Evolutionary conservation across 2,329 filamentous ascomycete genomes (phyloP), one percentile per base, ranked within the genome.

Genomic region (Orbilia quercus): DNA sequence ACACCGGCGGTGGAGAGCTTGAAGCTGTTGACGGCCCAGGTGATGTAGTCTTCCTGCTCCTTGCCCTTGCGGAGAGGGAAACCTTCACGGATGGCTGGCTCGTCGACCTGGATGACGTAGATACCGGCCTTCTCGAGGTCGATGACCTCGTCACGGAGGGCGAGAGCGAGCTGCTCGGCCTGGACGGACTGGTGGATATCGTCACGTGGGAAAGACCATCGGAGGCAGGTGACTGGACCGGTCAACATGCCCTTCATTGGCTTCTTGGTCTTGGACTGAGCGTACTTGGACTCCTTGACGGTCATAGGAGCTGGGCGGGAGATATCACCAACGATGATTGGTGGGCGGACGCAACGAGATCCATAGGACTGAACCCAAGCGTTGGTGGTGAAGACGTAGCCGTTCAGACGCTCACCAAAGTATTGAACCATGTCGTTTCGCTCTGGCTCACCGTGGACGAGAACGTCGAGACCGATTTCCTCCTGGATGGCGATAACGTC

Each of bases 171-270:
- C 87, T 99, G 95, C 86, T 97, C 91, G 81, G 95, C 95, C 86
- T 99, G 95, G 80, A 98, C 90, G 72, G 93, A 97, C 87, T 99
- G 95, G 87, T 99, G 95, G 76, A 99, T 91, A 81, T 99, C 95
- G 82, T 97, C 94, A 91, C 95, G 95, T 80, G 95, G 95, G 91
- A 98, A 99, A 75, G 95, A 99, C 95, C 95, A 99, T 83, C 95
- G 90, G 79, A 99, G 86, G 85, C 95, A 99, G 80, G 95, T 99
- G 85, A 99, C 96, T 79, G 95, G 95, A 74, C 95, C 95, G 83
- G 95, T 99, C 82, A 99, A 89, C 95, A 99, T 99, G 83, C 95
- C 95, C 91, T 99, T 99, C 95, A 99, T 98, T 84, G 95, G 93
- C 89, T 97, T 98, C 86, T 91, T 94, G 82, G 93, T 94, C 83